A percentile compares a stretch with the other conserved stretches of the same genome.
These are phyloP conservation scores for Colletotrichum orchidophilum DNA, from an alignment of 2,329 filamentous ascomycete genomes.

Conservation along the genomic window DNA sequence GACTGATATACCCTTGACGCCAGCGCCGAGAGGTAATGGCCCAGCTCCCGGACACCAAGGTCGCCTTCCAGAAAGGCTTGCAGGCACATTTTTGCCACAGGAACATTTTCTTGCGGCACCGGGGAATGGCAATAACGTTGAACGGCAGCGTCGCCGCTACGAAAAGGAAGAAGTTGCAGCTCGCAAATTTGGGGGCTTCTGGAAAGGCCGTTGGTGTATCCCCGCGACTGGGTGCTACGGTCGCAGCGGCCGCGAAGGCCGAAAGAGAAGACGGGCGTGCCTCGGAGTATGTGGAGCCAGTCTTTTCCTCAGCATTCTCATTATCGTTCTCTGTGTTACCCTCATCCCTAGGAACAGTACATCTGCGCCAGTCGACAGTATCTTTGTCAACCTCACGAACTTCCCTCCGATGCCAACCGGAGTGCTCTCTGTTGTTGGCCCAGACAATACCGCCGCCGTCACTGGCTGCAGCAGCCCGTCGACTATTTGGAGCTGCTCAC, in stretches of 20 bases:
- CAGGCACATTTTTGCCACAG: conserved; percentile 56
- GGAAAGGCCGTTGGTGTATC: conserved; percentile 73
- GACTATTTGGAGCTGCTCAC: conserved; percentile 85
- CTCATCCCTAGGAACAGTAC: conserved; percentile 53
- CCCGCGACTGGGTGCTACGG: conserved; percentile 73
- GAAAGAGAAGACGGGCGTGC: conserved; percentile 70
- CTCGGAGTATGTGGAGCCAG: conserved; percentile 60
- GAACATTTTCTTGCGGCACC: conserved; percentile 53
- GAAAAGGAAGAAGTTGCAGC: conserved; percentile 74
- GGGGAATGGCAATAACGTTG: conserved; percentile 55
- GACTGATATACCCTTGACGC: conserved; percentile 66
- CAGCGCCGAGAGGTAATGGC: conserved; percentile 42
- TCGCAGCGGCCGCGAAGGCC: conserved; percentile 68
- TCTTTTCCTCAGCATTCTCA: conserved; percentile 64
- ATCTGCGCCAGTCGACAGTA: conserved; percentile 45
- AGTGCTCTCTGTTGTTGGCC: conserved; percentile 79
- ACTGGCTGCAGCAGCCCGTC: conserved; percentile 76
- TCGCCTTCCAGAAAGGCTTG: conserved; percentile 53
- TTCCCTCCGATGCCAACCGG: conserved; percentile 90
- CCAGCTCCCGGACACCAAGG: conserved; percentile 18
- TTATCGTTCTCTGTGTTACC: conserved; percentile 66
- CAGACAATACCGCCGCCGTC: conserved; percentile 71
- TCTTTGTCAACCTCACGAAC: conserved; percentile 85
- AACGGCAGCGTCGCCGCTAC: conserved; percentile 61
- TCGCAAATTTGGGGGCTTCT: conserved; percentile 66